Evolutionary conservation across 257 asterid species (phyloP).

Genomic region (Gentiana straminea): DNA sequence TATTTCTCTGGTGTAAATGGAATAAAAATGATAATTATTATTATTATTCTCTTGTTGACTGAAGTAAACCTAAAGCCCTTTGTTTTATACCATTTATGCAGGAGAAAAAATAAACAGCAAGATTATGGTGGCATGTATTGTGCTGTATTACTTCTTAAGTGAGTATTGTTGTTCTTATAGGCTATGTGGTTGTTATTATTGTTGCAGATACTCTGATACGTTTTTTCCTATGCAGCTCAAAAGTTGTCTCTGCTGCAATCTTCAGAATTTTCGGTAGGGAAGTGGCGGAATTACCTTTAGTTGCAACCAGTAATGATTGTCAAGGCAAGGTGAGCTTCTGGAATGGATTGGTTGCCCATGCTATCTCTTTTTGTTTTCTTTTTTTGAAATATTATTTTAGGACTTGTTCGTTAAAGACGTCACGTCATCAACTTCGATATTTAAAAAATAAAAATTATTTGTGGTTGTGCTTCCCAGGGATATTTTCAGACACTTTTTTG

Average conservation of each 20-base stretch:
- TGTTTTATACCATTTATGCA: constrained; percentile 15
- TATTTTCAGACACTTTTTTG: constrained; percentile 57
- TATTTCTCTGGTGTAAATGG: neutral
- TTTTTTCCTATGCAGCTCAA: constrained; percentile 35
- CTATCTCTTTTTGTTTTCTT: neutral
- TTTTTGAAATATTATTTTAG: neutral
- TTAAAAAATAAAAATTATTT: neutral
- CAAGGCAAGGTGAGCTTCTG: constrained; percentile 56
- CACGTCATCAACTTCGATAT: neutral
- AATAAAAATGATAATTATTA: neutral
- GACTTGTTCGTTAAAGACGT: neutral
- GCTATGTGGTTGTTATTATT: neutral
- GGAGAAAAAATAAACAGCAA: constrained; percentile 53
- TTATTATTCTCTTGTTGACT: constrained; percentile 2
- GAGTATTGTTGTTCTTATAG: constrained; percentile 15
- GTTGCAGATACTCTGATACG: constrained; percentile 1
- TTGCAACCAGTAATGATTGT: constrained; percentile 48
- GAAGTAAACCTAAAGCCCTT: constrained; percentile 1
- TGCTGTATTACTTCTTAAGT: constrained; percentile 61
- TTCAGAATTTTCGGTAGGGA: constrained; percentile 72
- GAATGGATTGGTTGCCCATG: neutral
- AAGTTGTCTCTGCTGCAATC: constrained; percentile 67
- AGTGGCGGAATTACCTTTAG: constrained; percentile 83
- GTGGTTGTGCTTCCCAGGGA: constrained; percentile 35
- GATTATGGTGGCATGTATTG: constrained; percentile 81